Base-by-base conservation (phyloP, 2,329 filamentous ascomycete species). In the Lasiodiplodia theobromae region DNA sequence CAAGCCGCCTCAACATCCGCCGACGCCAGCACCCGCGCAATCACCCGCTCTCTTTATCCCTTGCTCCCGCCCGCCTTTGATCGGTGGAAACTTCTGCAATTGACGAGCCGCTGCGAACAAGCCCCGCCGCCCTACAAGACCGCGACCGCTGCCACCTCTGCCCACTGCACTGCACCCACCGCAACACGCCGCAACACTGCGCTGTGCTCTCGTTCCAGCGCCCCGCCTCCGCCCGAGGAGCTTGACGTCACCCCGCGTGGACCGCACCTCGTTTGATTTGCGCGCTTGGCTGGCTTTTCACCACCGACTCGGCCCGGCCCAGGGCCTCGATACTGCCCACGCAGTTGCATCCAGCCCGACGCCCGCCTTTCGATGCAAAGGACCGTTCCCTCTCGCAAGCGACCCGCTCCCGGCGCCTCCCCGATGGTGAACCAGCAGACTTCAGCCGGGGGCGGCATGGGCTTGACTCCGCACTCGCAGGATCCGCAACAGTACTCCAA, bases 371-470 rank as follows among this genome's bases (percentile, higher is more conserved):
- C 47, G 47, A 67, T 57, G 16, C 68, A 52, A 60, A 69, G 21
- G 18, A 58, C 58, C 28, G 78, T 79, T 76, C 72, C 77, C 28
- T 74, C 72, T 72, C 84, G 92, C 79, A 96, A 96, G 83, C 87
- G 92, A 78, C 85, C 91, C 73, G 92, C 92, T 57, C 90, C 92
- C 68, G 92, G 91, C 77, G 83, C 89, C 70, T 86, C 88, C 47
- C 90, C 92, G n/a, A 81, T 87, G 71, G 81, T 86, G 25, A 87
- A 88, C 75, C 86, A 86, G 68, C 82, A 82, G 56, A 52, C 71
- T 49, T 68, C 53, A 37, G 66, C 70, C 25, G 70, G 62, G 56
- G 68, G 56, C 67, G 78, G 72, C 71, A 72, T 73, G 23, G 86
- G 70, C 81, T 16, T 66, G 63, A 31, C 34, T 56, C 62, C 47